These are phyloP conservation scores for Pythium rhizo-oryzae DNA, from an alignment of 352 stramenopile genomes.

Conservation along the genomic window DNA sequence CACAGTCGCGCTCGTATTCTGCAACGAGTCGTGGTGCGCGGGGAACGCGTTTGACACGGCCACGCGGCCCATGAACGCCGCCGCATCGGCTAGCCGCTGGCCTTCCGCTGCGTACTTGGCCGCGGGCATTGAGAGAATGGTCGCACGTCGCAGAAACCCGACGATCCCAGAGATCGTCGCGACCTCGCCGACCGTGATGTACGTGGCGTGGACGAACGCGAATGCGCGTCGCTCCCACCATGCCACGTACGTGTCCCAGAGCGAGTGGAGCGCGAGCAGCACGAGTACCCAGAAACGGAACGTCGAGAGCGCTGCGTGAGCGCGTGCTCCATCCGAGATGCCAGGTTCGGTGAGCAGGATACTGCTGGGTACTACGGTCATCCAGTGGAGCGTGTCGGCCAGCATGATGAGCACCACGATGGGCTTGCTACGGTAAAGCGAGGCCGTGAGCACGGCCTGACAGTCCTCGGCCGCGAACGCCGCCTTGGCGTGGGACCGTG, in stretches of 20 bases:
- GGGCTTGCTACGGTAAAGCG: conserved; percentile 32
- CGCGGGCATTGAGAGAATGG: conserved; percentile 18
- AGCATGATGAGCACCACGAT: conserved; percentile 30
- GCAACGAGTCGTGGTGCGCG: conserved; percentile 28
- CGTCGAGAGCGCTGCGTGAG: conserved; percentile 26
- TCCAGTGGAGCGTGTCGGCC: conserved; percentile 28
- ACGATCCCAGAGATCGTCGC: conserved; percentile 22
- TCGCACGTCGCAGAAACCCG: conserved; percentile 1
- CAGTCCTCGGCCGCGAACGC: conserved; percentile 27
- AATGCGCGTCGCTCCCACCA: conserved; percentile 25
- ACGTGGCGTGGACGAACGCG: conserved; percentile 24
- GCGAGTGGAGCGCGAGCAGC: conserved; percentile 24
- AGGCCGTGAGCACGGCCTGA: conserved; percentile 26
- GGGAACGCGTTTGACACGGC: conserved; percentile 27
- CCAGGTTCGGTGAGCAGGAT: conserved; percentile 13
- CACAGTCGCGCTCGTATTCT: conserved; percentile 20
- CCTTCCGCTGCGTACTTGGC: conserved; percentile 17
- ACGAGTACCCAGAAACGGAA: conserved; percentile 39
- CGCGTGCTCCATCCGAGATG: neutral
- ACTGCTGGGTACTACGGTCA: conserved; percentile 19
- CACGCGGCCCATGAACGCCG: conserved; percentile 20
- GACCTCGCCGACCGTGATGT: conserved; percentile 30
- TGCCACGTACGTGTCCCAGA: conserved; percentile 30
- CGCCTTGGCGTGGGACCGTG: conserved; percentile 14
- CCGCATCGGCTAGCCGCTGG: conserved; percentile 19